Conservation (phyloP, 352 stramenopile genomes). For the Phytopythium oedochilum region DNA sequence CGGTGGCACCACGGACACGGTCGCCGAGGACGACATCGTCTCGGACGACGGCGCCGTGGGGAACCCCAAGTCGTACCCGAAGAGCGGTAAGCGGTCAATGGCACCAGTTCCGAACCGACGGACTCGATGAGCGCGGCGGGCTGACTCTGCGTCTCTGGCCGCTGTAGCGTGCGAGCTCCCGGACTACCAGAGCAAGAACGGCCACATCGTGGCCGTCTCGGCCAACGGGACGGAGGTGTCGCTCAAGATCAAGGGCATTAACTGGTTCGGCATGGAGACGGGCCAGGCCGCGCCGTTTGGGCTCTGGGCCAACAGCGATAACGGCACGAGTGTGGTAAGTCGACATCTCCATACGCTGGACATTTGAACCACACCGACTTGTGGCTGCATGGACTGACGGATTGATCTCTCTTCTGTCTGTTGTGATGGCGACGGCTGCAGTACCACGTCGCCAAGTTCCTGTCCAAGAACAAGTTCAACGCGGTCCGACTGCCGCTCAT, state of each 20-base stretch:
- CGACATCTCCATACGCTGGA: no score
- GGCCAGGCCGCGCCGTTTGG: conserved; percentile 42
- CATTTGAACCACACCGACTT: no score
- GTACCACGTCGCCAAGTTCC: conserved; percentile 30
- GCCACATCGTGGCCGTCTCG: conserved; percentile 41
- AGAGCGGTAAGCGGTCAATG: conserved; percentile 10
- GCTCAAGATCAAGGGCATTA: conserved; percentile 71
- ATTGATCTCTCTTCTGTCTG: no score
- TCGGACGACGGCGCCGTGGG: conserved; percentile 48
- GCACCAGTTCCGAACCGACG: no score
- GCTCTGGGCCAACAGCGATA: conserved; percentile 54
- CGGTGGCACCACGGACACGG: conserved; percentile 19
- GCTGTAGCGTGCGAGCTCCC: conserved; percentile 34
- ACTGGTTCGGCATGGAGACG: conserved; percentile 82
- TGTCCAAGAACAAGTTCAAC: conserved; percentile 37
- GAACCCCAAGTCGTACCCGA: conserved; percentile 50
- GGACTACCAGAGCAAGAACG: conserved; percentile 61
- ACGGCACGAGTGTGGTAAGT: conserved; percentile 47
- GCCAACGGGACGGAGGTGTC: conserved; percentile 64
- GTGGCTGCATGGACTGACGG: not conserved
- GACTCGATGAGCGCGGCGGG: no score
- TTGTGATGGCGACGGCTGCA: no score
- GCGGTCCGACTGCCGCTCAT: conserved; percentile 26
- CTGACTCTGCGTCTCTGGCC: not conserved
- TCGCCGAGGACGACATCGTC: conserved; percentile 23